Base-by-base conservation (phyloP, 208 protist species). In the Wallacemonas collosoma region DNA sequence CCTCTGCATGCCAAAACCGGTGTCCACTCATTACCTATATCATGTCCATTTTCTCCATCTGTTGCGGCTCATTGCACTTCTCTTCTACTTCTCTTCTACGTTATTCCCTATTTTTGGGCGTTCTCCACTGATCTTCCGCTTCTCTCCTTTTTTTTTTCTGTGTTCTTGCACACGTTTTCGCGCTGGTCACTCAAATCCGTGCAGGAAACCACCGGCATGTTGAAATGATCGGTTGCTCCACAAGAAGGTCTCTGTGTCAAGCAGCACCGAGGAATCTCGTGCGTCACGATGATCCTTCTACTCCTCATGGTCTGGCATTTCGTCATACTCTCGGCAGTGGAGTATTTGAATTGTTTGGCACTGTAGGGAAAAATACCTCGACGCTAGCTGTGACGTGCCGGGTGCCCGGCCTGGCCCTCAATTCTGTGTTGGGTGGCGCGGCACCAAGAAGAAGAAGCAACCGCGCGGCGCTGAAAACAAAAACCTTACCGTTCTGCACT, bases 381-480 rank as follows among this genome's bases (percentile, higher is more conserved):
- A 9, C 57, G 39, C n/a, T 63, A n/a, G 4, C 44, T 8, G 57
- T 74, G 26, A 62, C 69, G 54, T 79, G 75, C 54, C 71, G 55
- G 54, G 70, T 88, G 38, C 58, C 64, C 50, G 79, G 65, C 65
- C n/a, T 54, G 36, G 36, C 9, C 3, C 44, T 73, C 11, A 71
- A 74, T 15, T 38, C 64, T 26, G 48, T 77, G 8, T 9, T 39
- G 26, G 70, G 72, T 12, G 63, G 72, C 17, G n/a, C 17, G 40
- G 3, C 5, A 63, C 48, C 40, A 48, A 63, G 15, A 14, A 65
- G 40, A 7, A 15, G 68, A 35, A 67, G 43, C 36, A 15, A 3
- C 38, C 58, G 47, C 17, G 54, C 7, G 58, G 58, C 40, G 14
- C n/a, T 54, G 53, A 9, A 11, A 38, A 39, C 14, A 35, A 78